phyloP scores from a whole-genome alignment of 768 basidiomycete genomes.

The Amanita muscaria region DNA sequence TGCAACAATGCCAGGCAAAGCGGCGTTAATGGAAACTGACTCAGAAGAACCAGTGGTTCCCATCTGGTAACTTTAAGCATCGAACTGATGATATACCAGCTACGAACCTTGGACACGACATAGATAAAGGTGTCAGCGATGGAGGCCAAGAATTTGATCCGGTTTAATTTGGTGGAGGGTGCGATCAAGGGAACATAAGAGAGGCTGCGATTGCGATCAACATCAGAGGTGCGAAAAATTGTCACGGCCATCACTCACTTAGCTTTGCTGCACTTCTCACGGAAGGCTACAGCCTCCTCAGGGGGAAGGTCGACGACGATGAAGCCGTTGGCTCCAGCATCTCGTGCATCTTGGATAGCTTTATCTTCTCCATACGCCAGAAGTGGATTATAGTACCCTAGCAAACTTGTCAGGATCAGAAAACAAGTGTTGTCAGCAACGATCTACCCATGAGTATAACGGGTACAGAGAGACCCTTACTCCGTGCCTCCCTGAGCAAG shows the following conservation, averaged over 20 bases:
- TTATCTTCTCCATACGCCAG: conserved; percentile 93
- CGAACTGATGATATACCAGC: neutral
- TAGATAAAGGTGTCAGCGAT: conserved; percentile 99
- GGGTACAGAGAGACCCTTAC: conserved; percentile 75
- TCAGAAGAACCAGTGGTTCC: conserved; percentile 94
- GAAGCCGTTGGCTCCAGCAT: conserved; percentile 93
- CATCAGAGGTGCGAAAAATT: conserved; percentile 1
- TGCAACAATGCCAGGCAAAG: conserved; percentile 75
- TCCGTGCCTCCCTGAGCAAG: conserved; percentile 69
- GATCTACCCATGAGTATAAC: conserved; percentile 86
- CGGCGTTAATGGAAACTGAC: conserved; percentile 56
- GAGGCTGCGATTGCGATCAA: conserved; percentile 39
- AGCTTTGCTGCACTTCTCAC: conserved; percentile 73
- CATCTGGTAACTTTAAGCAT: conserved; percentile 47
- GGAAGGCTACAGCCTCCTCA: conserved; percentile 88
- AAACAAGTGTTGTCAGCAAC: neutral
- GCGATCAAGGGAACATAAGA: conserved; percentile 95
- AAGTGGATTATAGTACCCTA: conserved; percentile 97
- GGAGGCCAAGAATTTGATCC: conserved; percentile 83
- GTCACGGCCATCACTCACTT: conserved; percentile 45
- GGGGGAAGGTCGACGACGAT: conserved; percentile 98
- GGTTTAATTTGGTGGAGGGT: conserved; percentile 80
- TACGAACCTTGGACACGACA: conserved; percentile 84
- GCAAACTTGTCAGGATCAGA: conserved; percentile 7
- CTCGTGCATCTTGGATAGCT: conserved; percentile 81